phyloP scores from a whole-genome alignment of 2,329 filamentous ascomycete genomes.

The Cercospora sp. region DNA sequence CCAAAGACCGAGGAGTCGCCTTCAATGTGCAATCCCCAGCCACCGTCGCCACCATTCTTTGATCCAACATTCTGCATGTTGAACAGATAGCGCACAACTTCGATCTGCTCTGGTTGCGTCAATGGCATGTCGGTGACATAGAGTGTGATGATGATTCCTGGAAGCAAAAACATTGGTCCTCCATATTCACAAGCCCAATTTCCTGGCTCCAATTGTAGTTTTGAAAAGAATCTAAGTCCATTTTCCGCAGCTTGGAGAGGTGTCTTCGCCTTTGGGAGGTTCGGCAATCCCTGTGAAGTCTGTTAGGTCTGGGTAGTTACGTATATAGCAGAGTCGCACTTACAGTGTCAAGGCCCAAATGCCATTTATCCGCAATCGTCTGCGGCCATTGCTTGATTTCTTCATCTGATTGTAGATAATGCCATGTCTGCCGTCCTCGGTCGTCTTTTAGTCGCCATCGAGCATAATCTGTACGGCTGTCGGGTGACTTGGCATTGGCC shows the following conservation, averaged over 20 bases:
- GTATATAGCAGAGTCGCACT: constrained; percentile 43
- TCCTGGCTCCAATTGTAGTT: constrained; percentile 82
- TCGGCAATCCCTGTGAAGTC: constrained; percentile 65
- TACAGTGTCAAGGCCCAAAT: constrained; percentile 77
- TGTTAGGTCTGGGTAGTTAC: constrained; percentile 13
- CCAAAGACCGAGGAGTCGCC: constrained; percentile 90
- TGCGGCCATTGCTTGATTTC: constrained; percentile 79
- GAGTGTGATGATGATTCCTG: constrained; percentile 80
- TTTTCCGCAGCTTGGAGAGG: constrained; percentile 79
- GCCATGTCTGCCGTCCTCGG: constrained; percentile 86
- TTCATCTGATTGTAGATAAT: constrained; percentile 75
- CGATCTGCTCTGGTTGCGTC: constrained; percentile 73
- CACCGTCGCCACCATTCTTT: constrained; percentile 72
- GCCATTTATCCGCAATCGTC: constrained; percentile 84
- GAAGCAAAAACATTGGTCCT: constrained; percentile 92
- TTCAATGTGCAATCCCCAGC: constrained; percentile 95
- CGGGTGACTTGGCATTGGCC: constrained; percentile 24
- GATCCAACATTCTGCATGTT: constrained; percentile 66
- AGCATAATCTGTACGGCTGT: constrained; percentile 65
- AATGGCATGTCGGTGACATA: constrained; percentile 88
- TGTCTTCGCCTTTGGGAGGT: constrained; percentile 67
- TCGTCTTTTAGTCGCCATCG: constrained; percentile 86
- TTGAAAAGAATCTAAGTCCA: constrained; percentile 82
- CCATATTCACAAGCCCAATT: constrained; percentile 99
- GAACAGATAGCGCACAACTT: constrained; percentile 90